phyloP scores from a whole-genome alignment of 371 early-diverging fungal species.

The Mortierella polycephala region DNA sequence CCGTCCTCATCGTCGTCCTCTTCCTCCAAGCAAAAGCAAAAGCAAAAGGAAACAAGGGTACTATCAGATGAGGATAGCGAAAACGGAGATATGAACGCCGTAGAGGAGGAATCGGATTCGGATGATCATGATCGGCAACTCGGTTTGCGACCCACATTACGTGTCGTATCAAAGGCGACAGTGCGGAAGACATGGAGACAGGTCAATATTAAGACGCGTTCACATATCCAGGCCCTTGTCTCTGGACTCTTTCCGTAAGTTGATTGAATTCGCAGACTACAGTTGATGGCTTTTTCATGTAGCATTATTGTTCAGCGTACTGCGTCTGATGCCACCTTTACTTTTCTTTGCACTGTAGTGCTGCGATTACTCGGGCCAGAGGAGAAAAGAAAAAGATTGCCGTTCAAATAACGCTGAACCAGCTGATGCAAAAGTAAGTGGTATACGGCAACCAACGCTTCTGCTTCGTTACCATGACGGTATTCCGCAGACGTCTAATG shows the following conservation, averaged over 20 bases:
- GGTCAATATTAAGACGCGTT: slow-evolving; percentile 29
- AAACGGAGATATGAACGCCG: slow-evolving; percentile 9
- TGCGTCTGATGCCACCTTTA: not conserved
- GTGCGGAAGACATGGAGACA: slow-evolving; percentile 37
- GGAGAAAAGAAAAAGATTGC: slow-evolving; percentile 50
- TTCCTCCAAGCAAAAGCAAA: not conserved
- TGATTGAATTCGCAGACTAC: not conserved
- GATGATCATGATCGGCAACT: slow-evolving; percentile 26
- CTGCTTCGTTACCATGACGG: too few species aligned
- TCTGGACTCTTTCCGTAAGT: slow-evolving; percentile 40
- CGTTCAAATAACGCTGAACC: slow-evolving; percentile 26
- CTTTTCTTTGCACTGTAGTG: slow-evolving; percentile 13
- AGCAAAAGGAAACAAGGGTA: slow-evolving; percentile 2
- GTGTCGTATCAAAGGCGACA: slow-evolving; percentile 43
- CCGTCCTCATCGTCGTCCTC: not conserved
- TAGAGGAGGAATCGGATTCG: slow-evolving; percentile 13
- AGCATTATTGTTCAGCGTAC: not conserved
- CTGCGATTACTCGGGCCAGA: slow-evolving; percentile 29
- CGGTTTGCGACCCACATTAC: slow-evolving; percentile 35
- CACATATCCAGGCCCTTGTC: slow-evolving; percentile 35
- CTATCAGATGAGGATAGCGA: slow-evolving; percentile 39
- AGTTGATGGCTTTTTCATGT: not conserved
- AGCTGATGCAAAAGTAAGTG: slow-evolving; percentile 44
- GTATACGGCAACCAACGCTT: not conserved
- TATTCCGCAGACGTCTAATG: not conserved